Conservation (phyloP, 148 eudicot genomes). For the Nepenthes gracilis region DNA sequence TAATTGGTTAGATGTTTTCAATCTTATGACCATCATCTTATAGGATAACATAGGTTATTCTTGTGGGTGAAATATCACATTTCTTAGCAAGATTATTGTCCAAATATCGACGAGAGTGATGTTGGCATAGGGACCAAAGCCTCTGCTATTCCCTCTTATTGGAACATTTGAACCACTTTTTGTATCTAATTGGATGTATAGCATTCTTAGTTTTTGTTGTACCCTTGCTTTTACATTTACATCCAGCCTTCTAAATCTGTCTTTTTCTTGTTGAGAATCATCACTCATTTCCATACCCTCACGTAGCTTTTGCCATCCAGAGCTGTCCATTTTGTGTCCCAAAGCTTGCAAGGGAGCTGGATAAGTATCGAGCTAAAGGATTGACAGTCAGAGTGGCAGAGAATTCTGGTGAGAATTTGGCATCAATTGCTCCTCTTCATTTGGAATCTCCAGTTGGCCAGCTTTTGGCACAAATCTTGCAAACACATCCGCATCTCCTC, state of each 20-base stretch:
- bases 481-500: slow-evolving; percentile 82
- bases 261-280: not conserved
- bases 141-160: no score
- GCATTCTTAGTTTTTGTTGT: not conserved
- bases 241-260: not conserved
- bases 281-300: slow-evolving; percentile 9
- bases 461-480: slow-evolving; percentile 66
- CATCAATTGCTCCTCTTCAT: slow-evolving; percentile 64
- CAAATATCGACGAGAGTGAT: no score
- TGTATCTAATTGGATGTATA: no score
- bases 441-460: slow-evolving; percentile 82
- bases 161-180: no score
- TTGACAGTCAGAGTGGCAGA: slow-evolving; percentile 51
- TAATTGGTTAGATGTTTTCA: no score
- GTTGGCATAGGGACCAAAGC: no score
- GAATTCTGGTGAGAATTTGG: slow-evolving; percentile 37
- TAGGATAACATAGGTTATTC: no score
- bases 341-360: slow-evolving; percentile 36
- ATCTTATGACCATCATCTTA: no score
- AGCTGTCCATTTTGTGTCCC: slow-evolving; percentile 26
- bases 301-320: slow-evolving; percentile 20
- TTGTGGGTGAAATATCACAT: no score
- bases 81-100: no score
- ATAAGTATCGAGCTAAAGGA: slow-evolving; percentile 39
- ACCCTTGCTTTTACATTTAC: not conserved